Percentiles rank a stretch among this genome's conserved stretches.
These are phyloP conservation scores for Ophiostoma piceae DNA, from an alignment of 2,329 filamentous ascomycete species.

Conservation along the genomic window DNA sequence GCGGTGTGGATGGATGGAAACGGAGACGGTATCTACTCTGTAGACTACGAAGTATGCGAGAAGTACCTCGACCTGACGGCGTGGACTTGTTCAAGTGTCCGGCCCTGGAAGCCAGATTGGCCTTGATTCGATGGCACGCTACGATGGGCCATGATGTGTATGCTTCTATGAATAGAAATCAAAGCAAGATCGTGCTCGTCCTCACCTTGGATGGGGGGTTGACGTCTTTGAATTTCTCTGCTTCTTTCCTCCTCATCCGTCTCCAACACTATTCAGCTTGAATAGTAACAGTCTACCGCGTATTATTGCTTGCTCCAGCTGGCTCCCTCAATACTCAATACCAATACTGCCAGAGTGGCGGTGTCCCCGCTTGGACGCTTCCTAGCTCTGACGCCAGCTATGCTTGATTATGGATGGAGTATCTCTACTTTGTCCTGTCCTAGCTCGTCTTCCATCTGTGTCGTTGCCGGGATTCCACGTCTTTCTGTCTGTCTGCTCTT, in stretches of 20 bases:
- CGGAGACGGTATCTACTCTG: not conserved
- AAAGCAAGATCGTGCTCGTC: not conserved
- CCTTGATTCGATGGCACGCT: not conserved
- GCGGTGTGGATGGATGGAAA: slow-evolving; percentile 11
- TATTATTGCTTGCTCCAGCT: not conserved
- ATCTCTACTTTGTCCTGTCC: not conserved
- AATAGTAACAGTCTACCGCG: not conserved
- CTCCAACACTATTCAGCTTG: not conserved
- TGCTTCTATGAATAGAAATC: not conserved
- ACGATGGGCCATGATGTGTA: not conserved
- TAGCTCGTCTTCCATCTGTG: not conserved
- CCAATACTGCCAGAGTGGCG: not conserved
- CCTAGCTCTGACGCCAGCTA: slow-evolving; percentile 2
- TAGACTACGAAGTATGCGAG: no score
- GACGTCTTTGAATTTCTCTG: not conserved
- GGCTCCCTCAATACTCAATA: not conserved
- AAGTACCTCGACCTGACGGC: not conserved
- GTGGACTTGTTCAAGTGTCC: no score
- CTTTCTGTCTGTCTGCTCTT: not conserved
- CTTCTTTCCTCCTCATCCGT: not conserved
- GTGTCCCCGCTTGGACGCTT: slow-evolving; percentile 4
- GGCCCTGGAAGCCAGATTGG: not conserved
- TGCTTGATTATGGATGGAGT: not conserved
- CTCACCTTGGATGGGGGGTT: not conserved
- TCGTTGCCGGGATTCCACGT: not conserved